Percentiles rank a stretch among this genome's conserved stretches.
Conservation (phyloP, 1,284 basidiomycete genomes). For the Ganoderma boninense region DNA sequence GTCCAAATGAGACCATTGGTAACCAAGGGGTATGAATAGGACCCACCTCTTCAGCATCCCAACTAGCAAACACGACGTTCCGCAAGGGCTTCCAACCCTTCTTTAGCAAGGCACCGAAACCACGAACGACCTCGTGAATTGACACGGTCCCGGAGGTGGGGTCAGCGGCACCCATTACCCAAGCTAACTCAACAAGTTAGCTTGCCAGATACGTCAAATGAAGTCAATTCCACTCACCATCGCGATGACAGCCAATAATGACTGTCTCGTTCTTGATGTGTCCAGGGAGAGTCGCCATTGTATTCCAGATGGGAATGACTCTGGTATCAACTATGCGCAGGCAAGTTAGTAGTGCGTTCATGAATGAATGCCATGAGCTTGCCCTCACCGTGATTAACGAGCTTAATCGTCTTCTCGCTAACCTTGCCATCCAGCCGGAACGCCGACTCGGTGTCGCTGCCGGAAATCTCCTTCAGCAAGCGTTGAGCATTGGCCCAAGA, state of each 20-base stretch:
- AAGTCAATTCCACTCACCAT: conserved; percentile 60
- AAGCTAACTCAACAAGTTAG: conserved; percentile 36
- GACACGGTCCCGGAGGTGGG: conserved; percentile 90
- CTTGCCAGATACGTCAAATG: not conserved
- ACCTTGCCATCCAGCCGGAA: conserved; percentile 55
- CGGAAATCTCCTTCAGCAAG: conserved; percentile 65
- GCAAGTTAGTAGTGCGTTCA: not conserved
- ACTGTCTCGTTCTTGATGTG: conserved; percentile 88
- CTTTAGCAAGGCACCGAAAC: conserved; percentile 77
- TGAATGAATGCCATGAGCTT: no score
- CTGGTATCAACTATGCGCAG: conserved; percentile 67
- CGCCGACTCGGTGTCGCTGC: conserved; percentile 41
- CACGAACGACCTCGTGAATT: conserved; percentile 85
- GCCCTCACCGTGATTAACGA: conserved; percentile 69
- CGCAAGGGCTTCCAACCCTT: conserved; percentile 91
- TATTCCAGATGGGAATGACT: conserved; percentile 88
- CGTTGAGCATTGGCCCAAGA: conserved; percentile 75
- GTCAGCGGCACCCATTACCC: conserved; percentile 81
- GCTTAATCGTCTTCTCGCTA: conserved; percentile 57
- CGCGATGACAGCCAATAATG: conserved; percentile 87
- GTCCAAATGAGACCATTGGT: not conserved
- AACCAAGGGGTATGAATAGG: not conserved
- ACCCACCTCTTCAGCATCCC: conserved; percentile 91
- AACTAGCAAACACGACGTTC: conserved; percentile 89
- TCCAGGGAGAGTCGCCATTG: conserved; percentile 91